phyloP scores from a whole-genome alignment of 2,329 filamentous ascomycete genomes.

The Plenodomus biglobosus region DNA sequence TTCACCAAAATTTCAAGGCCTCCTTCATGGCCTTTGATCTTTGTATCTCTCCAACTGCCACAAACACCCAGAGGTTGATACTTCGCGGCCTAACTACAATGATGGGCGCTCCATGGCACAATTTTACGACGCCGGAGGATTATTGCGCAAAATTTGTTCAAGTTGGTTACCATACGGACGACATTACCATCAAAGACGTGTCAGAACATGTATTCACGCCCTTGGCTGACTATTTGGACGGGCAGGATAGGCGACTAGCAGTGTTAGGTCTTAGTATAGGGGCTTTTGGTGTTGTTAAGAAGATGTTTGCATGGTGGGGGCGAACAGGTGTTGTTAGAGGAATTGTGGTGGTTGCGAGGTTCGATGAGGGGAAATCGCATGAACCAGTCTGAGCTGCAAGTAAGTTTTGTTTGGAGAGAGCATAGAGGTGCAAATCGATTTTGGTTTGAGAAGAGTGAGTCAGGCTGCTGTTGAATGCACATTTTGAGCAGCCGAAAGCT shows the following conservation, averaged over 20 bases:
- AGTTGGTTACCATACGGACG: slow-evolving; percentile 50
- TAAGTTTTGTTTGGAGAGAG: not conserved
- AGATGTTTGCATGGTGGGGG: slow-evolving; percentile 49
- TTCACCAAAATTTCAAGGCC: slow-evolving; percentile 48
- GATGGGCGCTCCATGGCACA: slow-evolving; percentile 53
- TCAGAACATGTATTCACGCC: slow-evolving; percentile 57
- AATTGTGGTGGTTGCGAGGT: slow-evolving; percentile 45
- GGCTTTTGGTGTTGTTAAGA: slow-evolving; percentile 36
- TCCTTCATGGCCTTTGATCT: slow-evolving; percentile 61
- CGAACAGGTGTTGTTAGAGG: slow-evolving; percentile 43
- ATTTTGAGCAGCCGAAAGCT: no score
- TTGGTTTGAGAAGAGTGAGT: no score
- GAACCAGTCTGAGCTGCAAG: not conserved
- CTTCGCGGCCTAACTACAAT: slow-evolving; percentile 51
- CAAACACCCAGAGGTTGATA: slow-evolving; percentile 25
- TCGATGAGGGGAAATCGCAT: not conserved
- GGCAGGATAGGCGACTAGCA: slow-evolving; percentile 40
- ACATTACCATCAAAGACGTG: slow-evolving; percentile 54
- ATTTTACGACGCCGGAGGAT: slow-evolving; percentile 51
- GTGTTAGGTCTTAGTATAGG: slow-evolving; percentile 44
- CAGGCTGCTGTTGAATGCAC: no score
- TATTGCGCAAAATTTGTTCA: slow-evolving; percentile 52
- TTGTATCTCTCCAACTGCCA: slow-evolving; percentile 37
- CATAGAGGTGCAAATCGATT: no score
- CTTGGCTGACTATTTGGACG: slow-evolving; percentile 49